Base-by-base conservation (phyloP, 2,329 filamentous ascomycete species). In the Fusarium sp. region DNA sequence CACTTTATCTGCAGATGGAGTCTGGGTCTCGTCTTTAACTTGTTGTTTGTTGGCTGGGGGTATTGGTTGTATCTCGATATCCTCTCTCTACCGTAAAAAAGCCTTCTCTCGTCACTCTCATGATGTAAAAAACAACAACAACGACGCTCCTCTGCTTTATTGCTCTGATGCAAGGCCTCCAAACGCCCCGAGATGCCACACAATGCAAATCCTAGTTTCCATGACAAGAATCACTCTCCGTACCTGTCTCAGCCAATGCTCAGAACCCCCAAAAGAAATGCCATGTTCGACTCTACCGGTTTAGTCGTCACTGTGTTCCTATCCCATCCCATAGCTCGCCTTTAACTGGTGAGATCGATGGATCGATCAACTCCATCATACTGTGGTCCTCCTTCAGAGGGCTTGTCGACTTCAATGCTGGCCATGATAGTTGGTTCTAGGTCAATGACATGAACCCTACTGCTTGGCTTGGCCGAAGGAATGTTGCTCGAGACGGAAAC, bases 361-460 rank as follows among this genome's bases (percentile, higher is more conserved):
- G 68, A 58, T n/a, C 76, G 73, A 24, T 82, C 81, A 45, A 83
- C 75, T n/a, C 81, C 81, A 57, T 80, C 79, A 65, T 83, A 83
- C 40, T 75, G 76, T 6, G 78, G 70, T 14, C 74, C 73, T 20
- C 24, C 60, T 11, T 52, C 24, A 9, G 60, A 27, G 6, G 60
- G 37, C 13, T 47, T 62, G 22, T 75, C 74, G 6, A 38, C 67
- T 65, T 80, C 78, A 31, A 80, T 75, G 34, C 73, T 75, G 20
- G 64, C 35, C 18, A 64, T 61, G 54, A 75, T 37, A 14, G 13
- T 31, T 13, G 42, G 20, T n/a, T 72, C 59, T 16, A 58, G 60
- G 34, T 68, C 61, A 71, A 67, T 37, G 35, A 57, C 69, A 61
- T 52, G 31, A 18, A n/a, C 50, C n/a, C 20, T 61, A 18, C n/a